Percentiles rank a stretch among this genome's conserved stretches.
Conservation (phyloP, 768 basidiomycete species). For the Tricholoma furcatifolium region DNA sequence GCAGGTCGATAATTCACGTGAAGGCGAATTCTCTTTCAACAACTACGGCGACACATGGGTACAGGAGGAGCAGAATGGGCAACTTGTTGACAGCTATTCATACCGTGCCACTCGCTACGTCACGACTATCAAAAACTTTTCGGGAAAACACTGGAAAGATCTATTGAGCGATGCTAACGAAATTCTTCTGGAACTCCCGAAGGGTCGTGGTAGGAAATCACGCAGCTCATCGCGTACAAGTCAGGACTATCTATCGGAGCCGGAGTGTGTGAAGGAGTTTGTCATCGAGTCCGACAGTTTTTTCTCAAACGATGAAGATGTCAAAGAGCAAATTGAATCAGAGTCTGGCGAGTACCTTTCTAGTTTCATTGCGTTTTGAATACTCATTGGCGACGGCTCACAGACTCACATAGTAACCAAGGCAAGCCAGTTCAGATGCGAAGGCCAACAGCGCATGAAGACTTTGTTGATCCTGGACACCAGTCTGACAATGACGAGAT, state of each 20-base stretch:
- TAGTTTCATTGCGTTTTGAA: no score
- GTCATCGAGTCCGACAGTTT: background rate
- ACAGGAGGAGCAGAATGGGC: background rate
- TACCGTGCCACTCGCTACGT: background rate
- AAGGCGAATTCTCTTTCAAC: conserved; percentile 9
- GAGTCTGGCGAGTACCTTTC: no score
- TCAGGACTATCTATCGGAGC: background rate
- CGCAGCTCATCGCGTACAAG: background rate
- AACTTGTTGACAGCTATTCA: background rate
- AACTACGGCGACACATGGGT: conserved; percentile 15
- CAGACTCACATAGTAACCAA: no score
- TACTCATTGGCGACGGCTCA: no score
- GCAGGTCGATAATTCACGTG: background rate
- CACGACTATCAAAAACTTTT: background rate
- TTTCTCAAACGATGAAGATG: no score
- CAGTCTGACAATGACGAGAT: no score
- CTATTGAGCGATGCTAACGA: background rate
- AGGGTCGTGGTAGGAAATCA: background rate
- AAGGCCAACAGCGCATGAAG: no score
- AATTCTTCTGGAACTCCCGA: background rate
- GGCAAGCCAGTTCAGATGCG: no score
- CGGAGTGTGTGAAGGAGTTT: background rate
- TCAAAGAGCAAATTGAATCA: no score
- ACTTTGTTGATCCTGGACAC: no score
- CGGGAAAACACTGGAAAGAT: background rate